Evolutionary conservation across 495 filamentous ascomycete species (phyloP), one percentile per base, ranked within the genome.

Genomic region (Hypoxylon cercidicola): DNA sequence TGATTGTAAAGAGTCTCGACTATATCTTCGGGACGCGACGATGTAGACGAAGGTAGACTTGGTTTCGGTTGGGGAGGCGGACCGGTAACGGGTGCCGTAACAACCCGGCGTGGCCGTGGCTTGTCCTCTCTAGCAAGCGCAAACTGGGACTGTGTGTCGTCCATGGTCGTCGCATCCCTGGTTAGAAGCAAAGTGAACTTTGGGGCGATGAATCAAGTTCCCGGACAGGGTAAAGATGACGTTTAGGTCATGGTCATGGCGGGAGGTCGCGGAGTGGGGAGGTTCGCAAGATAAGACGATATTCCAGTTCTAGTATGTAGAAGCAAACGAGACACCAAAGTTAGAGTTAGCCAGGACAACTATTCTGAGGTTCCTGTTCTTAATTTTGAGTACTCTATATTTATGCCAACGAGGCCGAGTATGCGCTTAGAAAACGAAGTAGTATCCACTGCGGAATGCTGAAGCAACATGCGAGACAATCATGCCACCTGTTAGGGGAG

Each of bases 1-100:
- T 90, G 86, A 61, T 79, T 86, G 69, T 87, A 95, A 23, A 95
- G 81, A 18, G 88, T 87, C 66, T 93, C 90, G 53, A 91, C 85
- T 4, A 84, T 28, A 21, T 73, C 66, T 46, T 67, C 58, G 32
- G 75, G 54, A 15, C 53, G 69, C 6, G 76, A 61, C 21, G 74
- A 45, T 51, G 8, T 64, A 16, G 57, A 3, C 19, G 40, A 18
- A 21, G 39, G 37, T 40, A 16, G 15, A 16, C 37, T 35, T 34
- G 70, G 45, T 47, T 44, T 32, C 10, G 57, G 51, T 25, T 58
- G 62, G 40, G 75, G 65, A 37, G 52, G 44, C 18, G 70, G 51
- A 51, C 55, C n/a, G 19, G 56, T 41, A 28, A 65, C 57, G 8
- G 79, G 76, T 13, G 77, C 76, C 16, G 79, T 81, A 21, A 72